Percentiles rank a stretch among this genome's conserved stretches.
These are phyloP conservation scores for Gracilaria gracilis DNA, from an alignment of 23 red algal species.

Conservation along the genomic window DNA sequence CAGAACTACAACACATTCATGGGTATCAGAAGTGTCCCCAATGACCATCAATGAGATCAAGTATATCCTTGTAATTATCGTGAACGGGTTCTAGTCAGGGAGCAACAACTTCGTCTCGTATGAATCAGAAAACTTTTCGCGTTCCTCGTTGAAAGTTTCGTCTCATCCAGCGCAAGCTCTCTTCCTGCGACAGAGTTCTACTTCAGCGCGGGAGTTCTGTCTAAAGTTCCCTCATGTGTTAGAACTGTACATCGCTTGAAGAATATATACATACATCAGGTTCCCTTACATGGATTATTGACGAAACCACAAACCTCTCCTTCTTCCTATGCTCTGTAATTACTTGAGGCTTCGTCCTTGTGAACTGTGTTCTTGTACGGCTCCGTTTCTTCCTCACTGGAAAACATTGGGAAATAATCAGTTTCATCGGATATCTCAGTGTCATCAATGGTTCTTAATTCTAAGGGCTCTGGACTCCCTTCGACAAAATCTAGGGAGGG, in stretches of 20 bases:
- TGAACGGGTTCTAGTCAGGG: too few species aligned
- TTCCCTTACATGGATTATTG: neutral
- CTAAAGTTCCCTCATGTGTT: neutral
- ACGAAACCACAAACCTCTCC: neutral
- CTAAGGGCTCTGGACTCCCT: constrained; percentile 2
- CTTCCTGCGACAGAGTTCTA: neutral
- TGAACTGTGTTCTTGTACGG: neutral
- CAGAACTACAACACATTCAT: too few species aligned
- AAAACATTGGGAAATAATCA: neutral
- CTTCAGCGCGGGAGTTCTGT: neutral
- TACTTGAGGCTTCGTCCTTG: neutral
- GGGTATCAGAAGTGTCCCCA: too few species aligned
- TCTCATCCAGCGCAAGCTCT: too few species aligned
- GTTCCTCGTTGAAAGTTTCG: too few species aligned
- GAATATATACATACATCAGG: neutral
- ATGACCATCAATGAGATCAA: too few species aligned
- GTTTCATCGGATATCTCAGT: neutral
- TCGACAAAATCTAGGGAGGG: neutral
- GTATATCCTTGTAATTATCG: too few species aligned
- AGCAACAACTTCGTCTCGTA: too few species aligned
- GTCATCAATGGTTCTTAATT: neutral
- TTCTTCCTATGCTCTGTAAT: neutral
- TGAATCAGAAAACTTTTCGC: too few species aligned
- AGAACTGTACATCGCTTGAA: neutral
- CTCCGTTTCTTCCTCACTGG: neutral